Conservation (phyloP, 345 rosid species). For the Murraya koenigii region DNA sequence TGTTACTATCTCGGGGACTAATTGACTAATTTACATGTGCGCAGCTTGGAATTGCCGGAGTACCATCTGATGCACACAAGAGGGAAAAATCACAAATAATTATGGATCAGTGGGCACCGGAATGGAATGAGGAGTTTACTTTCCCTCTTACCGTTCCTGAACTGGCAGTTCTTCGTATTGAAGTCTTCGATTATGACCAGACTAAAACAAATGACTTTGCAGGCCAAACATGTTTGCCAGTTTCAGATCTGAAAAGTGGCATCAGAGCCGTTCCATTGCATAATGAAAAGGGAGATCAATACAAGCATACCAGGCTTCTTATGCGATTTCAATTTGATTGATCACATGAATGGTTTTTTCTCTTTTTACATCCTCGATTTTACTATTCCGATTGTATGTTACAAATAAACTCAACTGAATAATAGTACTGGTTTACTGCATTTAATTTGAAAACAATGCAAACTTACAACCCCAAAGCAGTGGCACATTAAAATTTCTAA, state of each 20-base stretch:
- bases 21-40: conserved; percentile 4
- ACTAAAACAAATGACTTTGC: conserved; percentile 46
- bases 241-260: conserved; percentile 49
- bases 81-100: conserved; percentile 15
- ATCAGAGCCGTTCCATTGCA: conserved; percentile 55
- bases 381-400: too few relatives aligned
- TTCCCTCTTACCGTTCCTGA: conserved; percentile 47
- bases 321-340: conserved; percentile 40
- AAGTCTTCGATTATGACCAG: conserved; percentile 43
- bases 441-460: too few relatives aligned
- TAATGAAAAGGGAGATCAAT: conserved; percentile 34
- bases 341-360: background rate
- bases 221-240: conserved; percentile 63
- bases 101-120: conserved; percentile 46
- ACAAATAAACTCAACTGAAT: too few relatives aligned
- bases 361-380: background rate
- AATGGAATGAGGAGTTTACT: conserved; percentile 46
- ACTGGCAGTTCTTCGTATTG: conserved; percentile 52
- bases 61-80: conserved; percentile 29
- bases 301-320: conserved; percentile 52
- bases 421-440: too few relatives aligned
- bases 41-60: conserved; percentile 60
- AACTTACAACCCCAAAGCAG: background rate
- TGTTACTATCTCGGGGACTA: background rate
- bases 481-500: background rate